Percentiles rank a stretch among this genome's conserved stretches.
These are phyloP conservation scores for Haberlea rhodopensis DNA, from an alignment of 257 asterid species.

Conservation along the genomic window DNA sequence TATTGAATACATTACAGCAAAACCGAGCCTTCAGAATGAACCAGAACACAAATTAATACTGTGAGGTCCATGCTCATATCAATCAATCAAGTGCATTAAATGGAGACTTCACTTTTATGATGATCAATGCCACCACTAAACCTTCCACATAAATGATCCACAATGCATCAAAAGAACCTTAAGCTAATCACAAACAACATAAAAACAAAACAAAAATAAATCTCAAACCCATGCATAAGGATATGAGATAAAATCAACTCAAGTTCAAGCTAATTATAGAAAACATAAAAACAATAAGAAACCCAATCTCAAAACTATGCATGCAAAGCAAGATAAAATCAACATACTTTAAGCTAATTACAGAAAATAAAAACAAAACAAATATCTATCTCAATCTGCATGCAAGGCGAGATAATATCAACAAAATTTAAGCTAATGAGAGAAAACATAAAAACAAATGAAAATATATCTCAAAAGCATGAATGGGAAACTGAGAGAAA, in stretches of 20 bases:
- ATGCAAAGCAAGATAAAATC: background rate
- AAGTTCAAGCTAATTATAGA: slow-evolving; percentile 35
- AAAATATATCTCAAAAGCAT: background rate
- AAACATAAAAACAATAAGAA: background rate
- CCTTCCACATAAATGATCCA: background rate
- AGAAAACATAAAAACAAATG: background rate
- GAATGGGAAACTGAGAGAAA: slow-evolving; percentile 12
- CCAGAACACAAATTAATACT: background rate
- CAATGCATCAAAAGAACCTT: background rate
- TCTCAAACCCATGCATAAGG: slow-evolving; percentile 39
- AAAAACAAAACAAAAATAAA: slow-evolving; percentile 35
- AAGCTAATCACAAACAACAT: background rate
- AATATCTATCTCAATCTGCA: slow-evolving; percentile 44
- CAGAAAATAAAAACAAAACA: slow-evolving; percentile 15
- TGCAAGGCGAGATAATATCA: slow-evolving; percentile 46
- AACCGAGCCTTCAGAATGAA: background rate
- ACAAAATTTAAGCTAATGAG: slow-evolving; percentile 39
- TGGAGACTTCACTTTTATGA: background rate
- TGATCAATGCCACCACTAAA: background rate
- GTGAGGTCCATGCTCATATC: slow-evolving; percentile 3
- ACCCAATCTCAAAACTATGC: background rate
- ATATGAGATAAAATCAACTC: slow-evolving; percentile 42
- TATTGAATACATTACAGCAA: background rate
- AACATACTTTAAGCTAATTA: background rate
- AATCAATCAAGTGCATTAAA: background rate